Conservation (phyloP, 2,329 filamentous ascomycete genomes). For the Ceratocystiopsis sp. region DNA sequence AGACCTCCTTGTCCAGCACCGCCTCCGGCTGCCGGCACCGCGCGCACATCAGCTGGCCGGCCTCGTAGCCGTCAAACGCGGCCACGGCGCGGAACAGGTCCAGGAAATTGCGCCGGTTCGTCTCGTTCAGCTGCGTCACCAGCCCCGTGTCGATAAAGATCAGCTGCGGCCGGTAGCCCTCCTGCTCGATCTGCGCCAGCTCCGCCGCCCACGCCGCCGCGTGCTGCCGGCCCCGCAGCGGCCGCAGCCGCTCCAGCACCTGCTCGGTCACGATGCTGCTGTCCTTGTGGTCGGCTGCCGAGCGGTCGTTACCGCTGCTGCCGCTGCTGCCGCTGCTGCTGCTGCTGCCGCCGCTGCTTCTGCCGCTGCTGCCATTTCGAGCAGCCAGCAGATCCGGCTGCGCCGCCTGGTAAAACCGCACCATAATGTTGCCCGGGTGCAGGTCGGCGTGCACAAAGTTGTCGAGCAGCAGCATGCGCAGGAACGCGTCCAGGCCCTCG, state of each 20-base stretch:
- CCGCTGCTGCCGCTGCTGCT: conserved; percentile 1
- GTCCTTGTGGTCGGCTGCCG: conserved; percentile 12
- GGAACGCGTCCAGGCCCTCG: conserved; percentile 85
- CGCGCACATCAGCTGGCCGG: conserved; percentile 89
- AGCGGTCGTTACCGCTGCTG: too few relatives aligned
- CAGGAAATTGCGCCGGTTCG: conserved; percentile 78
- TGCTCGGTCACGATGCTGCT: conserved; percentile 67
- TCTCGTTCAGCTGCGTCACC: conserved; percentile 79
- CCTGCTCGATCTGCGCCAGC: conserved; percentile 58
- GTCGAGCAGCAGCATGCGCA: conserved; percentile 91
- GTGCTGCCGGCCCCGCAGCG: conserved; percentile 46
- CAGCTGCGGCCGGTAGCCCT: conserved; percentile 83
- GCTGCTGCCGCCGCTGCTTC: conserved; percentile 10
- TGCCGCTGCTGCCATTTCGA: too few relatives aligned
- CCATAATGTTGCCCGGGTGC: conserved; percentile 98
- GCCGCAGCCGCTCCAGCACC: conserved; percentile 63
- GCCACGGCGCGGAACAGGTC: conserved; percentile 92
- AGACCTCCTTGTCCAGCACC: conserved; percentile 77
- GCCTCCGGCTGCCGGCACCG: conserved; percentile 83
- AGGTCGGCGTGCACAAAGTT: conserved; percentile 96
- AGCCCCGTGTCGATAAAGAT: conserved; percentile 96
- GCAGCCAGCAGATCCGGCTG: conserved; percentile 54
- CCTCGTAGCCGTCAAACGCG: conserved; percentile 92
- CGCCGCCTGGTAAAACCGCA: conserved; percentile 82
- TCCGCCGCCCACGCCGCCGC: conserved; percentile 55